phyloP scores from a whole-genome alignment of 768 basidiomycete species.

The Crassisporium funariophilum region DNA sequence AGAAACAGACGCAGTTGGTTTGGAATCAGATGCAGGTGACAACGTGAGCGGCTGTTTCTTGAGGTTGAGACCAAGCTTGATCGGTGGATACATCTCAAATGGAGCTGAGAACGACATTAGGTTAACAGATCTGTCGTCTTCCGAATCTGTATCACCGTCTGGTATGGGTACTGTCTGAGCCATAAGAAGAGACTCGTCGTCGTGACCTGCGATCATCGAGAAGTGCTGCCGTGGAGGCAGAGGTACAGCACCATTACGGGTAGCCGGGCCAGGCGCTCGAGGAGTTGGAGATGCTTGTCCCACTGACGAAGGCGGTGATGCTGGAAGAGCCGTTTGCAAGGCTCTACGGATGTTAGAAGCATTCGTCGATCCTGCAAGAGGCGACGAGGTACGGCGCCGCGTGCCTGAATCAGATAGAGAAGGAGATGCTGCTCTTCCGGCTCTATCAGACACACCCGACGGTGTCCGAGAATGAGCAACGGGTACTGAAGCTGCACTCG shows the following conservation, averaged over 20 bases:
- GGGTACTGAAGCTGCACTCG: constrained; percentile 35
- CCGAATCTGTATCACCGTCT: constrained; percentile 71
- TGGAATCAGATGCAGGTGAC: constrained; percentile 59
- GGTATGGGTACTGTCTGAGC: constrained; percentile 78
- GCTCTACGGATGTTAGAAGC: constrained; percentile 42
- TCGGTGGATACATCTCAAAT: constrained; percentile 50
- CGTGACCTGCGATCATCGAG: constrained; percentile 36
- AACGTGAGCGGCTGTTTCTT: constrained; percentile 45
- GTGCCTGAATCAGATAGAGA: constrained; percentile 40
- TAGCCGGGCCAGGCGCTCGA: constrained; percentile 22
- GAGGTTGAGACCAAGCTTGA: constrained; percentile 35
- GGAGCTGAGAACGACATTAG: constrained; percentile 74
- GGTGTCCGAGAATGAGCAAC: constrained; percentile 40
- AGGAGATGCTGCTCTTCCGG: constrained; percentile 38
- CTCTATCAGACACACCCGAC: constrained; percentile 36
- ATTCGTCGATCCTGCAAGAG: constrained; percentile 38
- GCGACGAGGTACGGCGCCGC: constrained; percentile 52
- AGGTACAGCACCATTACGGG: constrained; percentile 33
- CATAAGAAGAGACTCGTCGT: constrained; percentile 66
- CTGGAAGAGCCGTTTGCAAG: constrained; percentile 38
- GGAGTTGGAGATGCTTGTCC: constrained; percentile 33
- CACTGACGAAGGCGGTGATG: constrained; percentile 37
- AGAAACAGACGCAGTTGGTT: constrained; percentile 49
- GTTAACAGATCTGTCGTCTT: constrained; percentile 60
- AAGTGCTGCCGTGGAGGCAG: constrained; percentile 46